These are phyloP conservation scores for Gigaspora rosea DNA, from an alignment of 192 early-diverging fungal species.

Conservation along the genomic window DNA sequence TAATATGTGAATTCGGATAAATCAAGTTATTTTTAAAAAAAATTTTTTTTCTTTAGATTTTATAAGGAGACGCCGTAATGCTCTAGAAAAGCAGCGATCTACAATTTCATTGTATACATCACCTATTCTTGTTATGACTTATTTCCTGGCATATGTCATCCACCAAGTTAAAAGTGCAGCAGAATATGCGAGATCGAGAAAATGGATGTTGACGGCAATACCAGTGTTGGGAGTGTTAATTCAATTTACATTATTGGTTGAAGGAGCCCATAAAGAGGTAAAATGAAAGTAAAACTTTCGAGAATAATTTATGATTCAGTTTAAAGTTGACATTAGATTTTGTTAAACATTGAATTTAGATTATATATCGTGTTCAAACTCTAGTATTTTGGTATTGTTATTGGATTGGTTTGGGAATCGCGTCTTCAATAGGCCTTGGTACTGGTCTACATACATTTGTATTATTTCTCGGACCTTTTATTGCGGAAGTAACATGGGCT, in stretches of 20 bases:
- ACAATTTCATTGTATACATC: constrained; percentile 51
- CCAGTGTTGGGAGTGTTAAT: constrained; percentile 36
- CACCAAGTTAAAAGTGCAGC: constrained; percentile 44
- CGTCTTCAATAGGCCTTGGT: constrained; percentile 91
- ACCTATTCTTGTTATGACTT: constrained; percentile 49
- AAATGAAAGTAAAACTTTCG: neutral
- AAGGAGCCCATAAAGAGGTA: constrained; percentile 65
- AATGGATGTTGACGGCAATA: constrained; percentile 40
- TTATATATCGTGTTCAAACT: constrained; percentile 54
- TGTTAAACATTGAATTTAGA: constrained; percentile 24
- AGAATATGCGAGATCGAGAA: constrained; percentile 43
- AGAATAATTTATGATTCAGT: too few species aligned
- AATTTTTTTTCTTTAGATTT: constrained; percentile 37
- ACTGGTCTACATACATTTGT: constrained; percentile 95
- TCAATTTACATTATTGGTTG: constrained; percentile 49
- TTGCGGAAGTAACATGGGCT: constrained; percentile 86
- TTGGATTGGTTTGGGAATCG: constrained; percentile 84
- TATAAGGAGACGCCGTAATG: constrained; percentile 42
- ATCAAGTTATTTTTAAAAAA: neutral
- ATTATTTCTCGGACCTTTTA: constrained; percentile 89
- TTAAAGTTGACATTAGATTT: neutral
- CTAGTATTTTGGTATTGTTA: constrained; percentile 82
- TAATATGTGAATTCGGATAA: neutral
- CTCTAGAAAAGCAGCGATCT: constrained; percentile 43
- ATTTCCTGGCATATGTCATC: constrained; percentile 47